A percentile compares a stretch with the other conserved stretches of the same genome.
Conservation (phyloP, 2,329 filamentous ascomycete species). For the Zalaria sp. region DNA sequence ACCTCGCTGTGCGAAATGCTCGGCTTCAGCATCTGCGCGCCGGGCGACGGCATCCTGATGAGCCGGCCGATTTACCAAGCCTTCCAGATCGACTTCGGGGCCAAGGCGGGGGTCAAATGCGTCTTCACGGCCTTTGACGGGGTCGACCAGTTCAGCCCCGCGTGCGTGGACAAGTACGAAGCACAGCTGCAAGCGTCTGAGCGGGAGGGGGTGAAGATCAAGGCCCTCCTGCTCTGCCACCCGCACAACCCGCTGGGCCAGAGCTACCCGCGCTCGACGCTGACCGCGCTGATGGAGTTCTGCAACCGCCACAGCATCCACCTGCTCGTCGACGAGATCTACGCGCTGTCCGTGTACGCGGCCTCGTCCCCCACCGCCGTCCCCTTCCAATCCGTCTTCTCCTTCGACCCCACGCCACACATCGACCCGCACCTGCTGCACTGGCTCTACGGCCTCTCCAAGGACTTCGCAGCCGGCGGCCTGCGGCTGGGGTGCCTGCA, state of each 20-base stretch:
- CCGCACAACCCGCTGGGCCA: conserved; percentile 29
- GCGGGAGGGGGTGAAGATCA: conserved; percentile 19
- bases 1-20: conserved; percentile 29
- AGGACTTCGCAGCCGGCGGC: conserved; percentile 21
- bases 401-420: conserved; percentile 8
- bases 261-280: conserved; percentile 13
- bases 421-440: conserved; percentile 13
- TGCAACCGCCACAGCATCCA: conserved; percentile 18
- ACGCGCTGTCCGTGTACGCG: conserved; percentile 18
- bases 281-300: conserved; percentile 14
- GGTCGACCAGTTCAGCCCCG: conserved; percentile 23
- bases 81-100: conserved; percentile 33
- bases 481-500: conserved; percentile 16
- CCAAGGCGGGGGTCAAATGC: conserved; percentile 25
- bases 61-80: conserved; percentile 33
- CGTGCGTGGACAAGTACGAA: conserved; percentile 23
- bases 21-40: conserved; percentile 26
- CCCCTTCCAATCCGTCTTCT: conserved; percentile 14
- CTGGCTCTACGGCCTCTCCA: conserved; percentile 18
- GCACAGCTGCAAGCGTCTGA: conserved; percentile 18
- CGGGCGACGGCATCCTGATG: conserved; percentile 32
- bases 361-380: conserved; percentile 3
- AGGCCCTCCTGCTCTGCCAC: conserved; percentile 28
- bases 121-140: conserved; percentile 23
- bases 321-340: conserved; percentile 22